Conservation (phyloP, 306 rosid genomes). For the Cucumis cinereus region DNA sequence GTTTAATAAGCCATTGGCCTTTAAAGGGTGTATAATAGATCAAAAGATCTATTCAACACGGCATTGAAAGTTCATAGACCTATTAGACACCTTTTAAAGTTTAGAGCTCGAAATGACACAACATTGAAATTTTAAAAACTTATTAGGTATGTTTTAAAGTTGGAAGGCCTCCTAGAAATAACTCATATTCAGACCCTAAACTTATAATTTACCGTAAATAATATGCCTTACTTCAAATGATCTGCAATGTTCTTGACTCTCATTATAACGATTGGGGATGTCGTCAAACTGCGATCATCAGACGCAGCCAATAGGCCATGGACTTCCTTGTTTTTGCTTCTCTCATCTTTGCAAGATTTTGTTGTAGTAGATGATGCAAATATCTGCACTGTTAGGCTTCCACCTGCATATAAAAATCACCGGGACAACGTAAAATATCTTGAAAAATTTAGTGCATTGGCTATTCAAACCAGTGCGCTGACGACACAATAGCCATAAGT, state of each 20-base stretch:
- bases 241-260: constrained; percentile 30
- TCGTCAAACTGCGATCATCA: constrained; percentile 20
- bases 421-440: not conserved
- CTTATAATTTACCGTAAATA: not conserved
- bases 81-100: not conserved
- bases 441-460: not conserved
- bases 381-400: constrained; percentile 62
- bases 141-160: not conserved
- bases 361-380: constrained; percentile 25
- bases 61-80: not conserved
- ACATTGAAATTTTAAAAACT: not conserved
- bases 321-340: constrained; percentile 21
- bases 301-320: constrained; percentile 11
- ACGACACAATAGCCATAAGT: too few species aligned
- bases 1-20: not conserved
- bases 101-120: not conserved
- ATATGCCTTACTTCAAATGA: constrained; percentile 14
- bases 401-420: constrained; percentile 22
- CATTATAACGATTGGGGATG: constrained; percentile 24
- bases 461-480: too few species aligned
- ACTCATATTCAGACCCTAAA: not conserved
- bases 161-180: not conserved
- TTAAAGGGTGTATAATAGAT: not conserved
- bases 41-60: not conserved
- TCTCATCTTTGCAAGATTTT: constrained; percentile 16